A percentile compares a stretch with the other conserved stretches of the same genome.
Evolutionary conservation across 2,329 filamentous ascomycete genomes (phyloP).

Genomic region (Fusarium denticulatum): DNA sequence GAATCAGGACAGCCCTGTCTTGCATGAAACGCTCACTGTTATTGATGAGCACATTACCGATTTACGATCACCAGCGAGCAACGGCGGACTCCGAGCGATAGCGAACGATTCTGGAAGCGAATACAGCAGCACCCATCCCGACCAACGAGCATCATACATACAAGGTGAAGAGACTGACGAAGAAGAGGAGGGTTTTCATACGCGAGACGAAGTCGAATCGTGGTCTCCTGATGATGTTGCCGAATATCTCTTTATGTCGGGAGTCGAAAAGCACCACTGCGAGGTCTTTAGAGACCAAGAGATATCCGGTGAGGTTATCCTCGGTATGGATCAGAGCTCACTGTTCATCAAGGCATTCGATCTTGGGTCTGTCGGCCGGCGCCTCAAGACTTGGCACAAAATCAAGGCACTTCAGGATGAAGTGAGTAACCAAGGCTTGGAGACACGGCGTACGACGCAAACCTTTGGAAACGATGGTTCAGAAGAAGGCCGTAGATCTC

Average conservation of each 20-base stretch:
- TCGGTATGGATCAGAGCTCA: constrained; percentile 95
- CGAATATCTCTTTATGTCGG: constrained; percentile 85
- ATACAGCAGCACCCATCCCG: constrained; percentile 84
- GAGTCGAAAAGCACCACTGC: constrained; percentile 89
- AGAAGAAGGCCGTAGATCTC: constrained; percentile 60
- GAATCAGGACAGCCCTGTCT: constrained; percentile 73
- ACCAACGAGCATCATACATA: constrained; percentile 86
- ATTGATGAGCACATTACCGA: constrained; percentile 98
- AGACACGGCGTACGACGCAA: constrained; percentile 63
- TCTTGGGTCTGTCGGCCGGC: constrained; percentile 86
- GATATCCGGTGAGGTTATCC: constrained; percentile 89
- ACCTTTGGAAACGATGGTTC: constrained; percentile 69
- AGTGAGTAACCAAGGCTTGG: constrained; percentile 64
- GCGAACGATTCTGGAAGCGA: constrained; percentile 86
- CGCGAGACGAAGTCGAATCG: constrained; percentile 74
- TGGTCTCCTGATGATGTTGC: constrained; percentile 88
- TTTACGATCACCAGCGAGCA: constrained; percentile 67
- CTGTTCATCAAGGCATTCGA: constrained; percentile 96
- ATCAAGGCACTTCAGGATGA: constrained; percentile 93
- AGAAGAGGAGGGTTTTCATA: constrained; percentile 81
- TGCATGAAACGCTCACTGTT: constrained; percentile 94
- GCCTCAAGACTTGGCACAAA: constrained; percentile 96
- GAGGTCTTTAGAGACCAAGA: constrained; percentile 96
- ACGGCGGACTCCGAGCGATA: constrained; percentile 61
- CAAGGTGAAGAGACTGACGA: constrained; percentile 95